Evolutionary conservation across 495 filamentous ascomycete genomes (phyloP), one percentile per base, ranked within the genome.

Genomic region (Wilcoxina mikolae): DNA sequence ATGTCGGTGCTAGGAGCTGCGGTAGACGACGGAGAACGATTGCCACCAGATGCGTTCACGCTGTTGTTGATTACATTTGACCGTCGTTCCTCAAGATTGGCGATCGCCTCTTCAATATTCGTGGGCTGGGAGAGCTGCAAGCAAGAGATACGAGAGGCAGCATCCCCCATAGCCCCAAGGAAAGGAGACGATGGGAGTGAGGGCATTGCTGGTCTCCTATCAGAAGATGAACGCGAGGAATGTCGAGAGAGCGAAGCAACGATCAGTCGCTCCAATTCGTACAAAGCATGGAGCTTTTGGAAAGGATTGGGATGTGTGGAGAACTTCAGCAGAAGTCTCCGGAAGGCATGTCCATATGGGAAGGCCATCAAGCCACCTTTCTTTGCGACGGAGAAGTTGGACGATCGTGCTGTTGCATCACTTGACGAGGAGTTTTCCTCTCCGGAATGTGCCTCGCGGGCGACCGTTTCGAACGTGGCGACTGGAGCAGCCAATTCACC

Each of bases 301-400:
- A 81, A 85, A 0, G 89, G 89, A 60, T 93, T 94, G 2, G 85
- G 85, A 63, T 91, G 87, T 3, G 86, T 84, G 17, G 87, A 91
- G 60, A 95, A 94, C 64, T 85, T 87, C 49, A 81, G 78, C 20
- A 95, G 71, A 0, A 95, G 76, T 23, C 80, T 81, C 59, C 79
- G 78, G 68, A 90, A 95, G 3, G 87, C 83, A 43, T 78, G 74
- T 38, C 72, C 71, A 56, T 87, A 89, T 0, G 83, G 79, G 62
- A 90, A 90, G 18, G 75, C 57, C 45, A 65, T 57, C 35, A 63
- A 51, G 24, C 69, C 68, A 27, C 68, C 64, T 48, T 68, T 68
- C 60, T 69, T 73, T 18, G 27, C 17, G 4, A 42, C 31, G n/a
- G 56, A 55, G 31, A 54, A 59, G 24, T 58, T 56, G 49, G 55